Evolutionary conservation across 192 early-diverging fungal genomes (phyloP).

Genomic region (Thoreauomyces humboldtii): DNA sequence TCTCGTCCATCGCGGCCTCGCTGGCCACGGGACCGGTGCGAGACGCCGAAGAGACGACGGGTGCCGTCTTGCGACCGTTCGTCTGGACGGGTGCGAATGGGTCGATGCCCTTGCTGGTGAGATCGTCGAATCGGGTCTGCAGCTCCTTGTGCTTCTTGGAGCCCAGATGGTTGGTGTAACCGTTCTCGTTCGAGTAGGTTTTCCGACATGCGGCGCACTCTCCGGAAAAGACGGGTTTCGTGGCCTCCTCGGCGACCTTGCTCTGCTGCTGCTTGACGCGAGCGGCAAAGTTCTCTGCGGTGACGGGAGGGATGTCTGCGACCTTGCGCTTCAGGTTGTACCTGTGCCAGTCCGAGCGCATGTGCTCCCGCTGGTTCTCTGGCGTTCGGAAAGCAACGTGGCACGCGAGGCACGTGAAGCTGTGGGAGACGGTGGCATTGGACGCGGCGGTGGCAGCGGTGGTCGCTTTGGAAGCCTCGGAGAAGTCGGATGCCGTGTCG

Average conservation of each 20-base stretch:
- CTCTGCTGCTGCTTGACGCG: constrained; percentile 55
- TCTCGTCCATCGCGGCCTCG: not conserved
- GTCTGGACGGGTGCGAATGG: not conserved
- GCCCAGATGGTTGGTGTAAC: constrained; percentile 83
- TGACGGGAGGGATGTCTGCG: constrained; percentile 82
- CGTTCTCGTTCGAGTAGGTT: constrained; percentile 77
- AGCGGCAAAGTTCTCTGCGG: constrained; percentile 76
- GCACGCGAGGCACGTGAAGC: constrained; percentile 62
- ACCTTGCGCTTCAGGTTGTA: constrained; percentile 99
- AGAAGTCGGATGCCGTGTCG: constrained; percentile 51
- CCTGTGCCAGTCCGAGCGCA: constrained; percentile 95
- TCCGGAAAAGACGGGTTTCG: constrained; percentile 1
- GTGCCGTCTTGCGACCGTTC: not conserved
- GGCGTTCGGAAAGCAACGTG: constrained; percentile 89
- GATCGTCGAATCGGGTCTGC: constrained; percentile 28
- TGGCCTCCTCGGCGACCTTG: not conserved
- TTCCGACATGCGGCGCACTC: constrained; percentile 56
- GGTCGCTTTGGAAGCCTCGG: constrained; percentile 28
- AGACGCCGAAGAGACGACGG: constrained; percentile 13
- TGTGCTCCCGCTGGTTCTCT: constrained; percentile 89
- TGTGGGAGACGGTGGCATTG: constrained; percentile 13
- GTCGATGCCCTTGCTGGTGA: constrained; percentile 5
- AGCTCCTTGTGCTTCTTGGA: constrained; percentile 95
- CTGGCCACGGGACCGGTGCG: not conserved
- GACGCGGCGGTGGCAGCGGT: not conserved